These are phyloP conservation scores for Salix exigua DNA, from an alignment of 345 rosid species.

Conservation along the genomic window DNA sequence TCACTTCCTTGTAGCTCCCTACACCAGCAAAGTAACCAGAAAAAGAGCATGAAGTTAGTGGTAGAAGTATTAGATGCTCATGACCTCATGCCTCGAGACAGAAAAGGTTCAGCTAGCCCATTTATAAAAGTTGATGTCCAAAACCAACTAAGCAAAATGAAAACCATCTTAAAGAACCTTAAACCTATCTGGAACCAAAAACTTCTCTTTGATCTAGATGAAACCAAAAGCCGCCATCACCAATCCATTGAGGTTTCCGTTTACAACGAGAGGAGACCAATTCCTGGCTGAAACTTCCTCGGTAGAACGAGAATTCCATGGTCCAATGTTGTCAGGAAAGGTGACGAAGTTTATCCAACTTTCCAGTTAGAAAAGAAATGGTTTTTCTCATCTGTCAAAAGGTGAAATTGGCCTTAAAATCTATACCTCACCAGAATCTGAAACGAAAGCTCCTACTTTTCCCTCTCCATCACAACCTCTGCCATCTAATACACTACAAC, in stretches of 20 bases:
- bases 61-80: constrained; percentile 52
- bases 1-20: constrained; percentile 24
- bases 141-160: constrained; percentile 46
- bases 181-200: constrained; percentile 52
- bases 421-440: constrained; percentile 28
- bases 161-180: constrained; percentile 40
- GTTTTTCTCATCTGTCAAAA: constrained; percentile 41
- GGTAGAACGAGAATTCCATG: constrained; percentile 43
- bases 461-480: background rate
- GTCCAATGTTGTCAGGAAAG: constrained; percentile 42
- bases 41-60: constrained; percentile 39
- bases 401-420: constrained; percentile 56
- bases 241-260: constrained; percentile 39
- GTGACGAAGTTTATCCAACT: constrained; percentile 49
- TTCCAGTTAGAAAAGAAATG: constrained; percentile 41
- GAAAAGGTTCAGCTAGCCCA: constrained; percentile 51
- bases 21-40: constrained; percentile 26
- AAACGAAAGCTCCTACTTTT: constrained; percentile 2
- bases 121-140: constrained; percentile 50
- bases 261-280: constrained; percentile 43
- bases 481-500: constrained; percentile 6
- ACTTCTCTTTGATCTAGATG: constrained; percentile 40
- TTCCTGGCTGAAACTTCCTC: constrained; percentile 44
- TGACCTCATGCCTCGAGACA: constrained; percentile 51
- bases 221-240: constrained; percentile 17